A percentile compares a stretch with the other conserved stretches of the same genome.
phyloP scores from a whole-genome alignment of 1,284 basidiomycete species.

The Malassezia psittaci region DNA sequence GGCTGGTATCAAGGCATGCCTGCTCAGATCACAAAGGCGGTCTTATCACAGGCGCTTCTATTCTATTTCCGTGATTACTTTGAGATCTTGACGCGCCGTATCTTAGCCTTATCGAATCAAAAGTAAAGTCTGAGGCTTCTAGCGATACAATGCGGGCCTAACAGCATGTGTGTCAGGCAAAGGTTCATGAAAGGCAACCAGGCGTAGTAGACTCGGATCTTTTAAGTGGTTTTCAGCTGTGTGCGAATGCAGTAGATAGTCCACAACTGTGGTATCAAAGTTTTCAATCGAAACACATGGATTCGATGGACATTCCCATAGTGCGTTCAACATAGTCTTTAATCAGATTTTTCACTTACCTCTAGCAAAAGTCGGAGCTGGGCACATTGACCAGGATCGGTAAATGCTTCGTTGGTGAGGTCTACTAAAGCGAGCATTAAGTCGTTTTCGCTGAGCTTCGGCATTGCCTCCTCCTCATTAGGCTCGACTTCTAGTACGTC shows the following conservation, averaged over 20 bases:
- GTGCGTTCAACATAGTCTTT: slow-evolving; percentile 8
- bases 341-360: neutral
- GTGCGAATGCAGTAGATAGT: neutral
- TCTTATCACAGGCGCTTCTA: slow-evolving; percentile 61
- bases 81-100: slow-evolving; percentile 43
- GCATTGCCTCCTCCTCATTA: neutral
- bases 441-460: neutral
- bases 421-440: slow-evolving; percentile 3
- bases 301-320: slow-evolving; percentile 8
- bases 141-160: neutral
- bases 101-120: slow-evolving; percentile 25
- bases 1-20: slow-evolving; percentile 96
- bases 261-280: neutral
- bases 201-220: neutral
- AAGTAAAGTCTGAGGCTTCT: neutral
- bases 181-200: slow-evolving; percentile 15
- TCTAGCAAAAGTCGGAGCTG: slow-evolving; percentile 15
- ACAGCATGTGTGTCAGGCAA: slow-evolving; percentile 8
- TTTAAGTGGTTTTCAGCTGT: slow-evolving; percentile 1
- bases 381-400: neutral
- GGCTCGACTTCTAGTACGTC: neutral
- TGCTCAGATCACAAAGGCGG: slow-evolving; percentile 79
- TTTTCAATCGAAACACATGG: slow-evolving; percentile 6
- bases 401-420: slow-evolving; percentile 5
- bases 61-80: slow-evolving; percentile 47